phyloP scores from a whole-genome alignment of 352 stramenopile species.

The Pythium periplocum region DNA sequence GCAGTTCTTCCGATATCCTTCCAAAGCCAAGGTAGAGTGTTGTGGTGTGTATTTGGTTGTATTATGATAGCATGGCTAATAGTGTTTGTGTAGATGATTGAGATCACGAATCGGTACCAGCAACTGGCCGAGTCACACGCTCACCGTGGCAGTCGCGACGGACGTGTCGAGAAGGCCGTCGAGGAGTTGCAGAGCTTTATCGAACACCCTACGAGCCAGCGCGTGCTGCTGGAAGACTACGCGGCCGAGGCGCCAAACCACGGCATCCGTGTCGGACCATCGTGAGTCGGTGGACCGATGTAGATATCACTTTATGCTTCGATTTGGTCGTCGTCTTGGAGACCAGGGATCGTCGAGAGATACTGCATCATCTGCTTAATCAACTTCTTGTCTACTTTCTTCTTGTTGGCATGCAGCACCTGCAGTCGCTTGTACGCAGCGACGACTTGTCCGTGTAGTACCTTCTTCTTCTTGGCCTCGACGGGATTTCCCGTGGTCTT shows the following conservation, averaged over 20 bases:
- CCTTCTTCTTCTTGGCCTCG: conserved; percentile 27
- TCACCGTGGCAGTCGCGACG: conserved; percentile 53
- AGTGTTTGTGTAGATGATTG: conserved; percentile 46
- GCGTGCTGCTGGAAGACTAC: conserved; percentile 58
- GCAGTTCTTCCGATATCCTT: conserved; percentile 66
- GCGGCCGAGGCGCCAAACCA: conserved; percentile 53
- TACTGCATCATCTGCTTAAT: conserved; percentile 84
- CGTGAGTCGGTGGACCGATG: conserved; percentile 5
- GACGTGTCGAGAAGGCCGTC: conserved; percentile 64
- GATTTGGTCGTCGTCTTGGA: conserved; percentile 28
- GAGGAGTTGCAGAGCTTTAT: conserved; percentile 74
- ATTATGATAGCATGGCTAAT: background rate
- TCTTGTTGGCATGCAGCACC: conserved; percentile 64
- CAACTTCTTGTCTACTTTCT: conserved; percentile 75
- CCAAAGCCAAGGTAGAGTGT: conserved; percentile 42
- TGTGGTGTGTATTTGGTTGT: background rate
- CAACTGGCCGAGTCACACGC: conserved; percentile 62
- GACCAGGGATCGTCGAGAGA: conserved; percentile 54
- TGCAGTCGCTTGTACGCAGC: conserved; percentile 72
- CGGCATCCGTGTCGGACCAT: conserved; percentile 68
- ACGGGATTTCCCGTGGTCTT: conserved; percentile 22
- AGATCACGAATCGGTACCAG: conserved; percentile 72
- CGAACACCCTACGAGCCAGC: conserved; percentile 58
- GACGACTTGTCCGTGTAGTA: conserved; percentile 42
- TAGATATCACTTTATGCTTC: conserved; percentile 9